Conservation (phyloP, 768 basidiomycete species). For the Lactarius vividus region DNA sequence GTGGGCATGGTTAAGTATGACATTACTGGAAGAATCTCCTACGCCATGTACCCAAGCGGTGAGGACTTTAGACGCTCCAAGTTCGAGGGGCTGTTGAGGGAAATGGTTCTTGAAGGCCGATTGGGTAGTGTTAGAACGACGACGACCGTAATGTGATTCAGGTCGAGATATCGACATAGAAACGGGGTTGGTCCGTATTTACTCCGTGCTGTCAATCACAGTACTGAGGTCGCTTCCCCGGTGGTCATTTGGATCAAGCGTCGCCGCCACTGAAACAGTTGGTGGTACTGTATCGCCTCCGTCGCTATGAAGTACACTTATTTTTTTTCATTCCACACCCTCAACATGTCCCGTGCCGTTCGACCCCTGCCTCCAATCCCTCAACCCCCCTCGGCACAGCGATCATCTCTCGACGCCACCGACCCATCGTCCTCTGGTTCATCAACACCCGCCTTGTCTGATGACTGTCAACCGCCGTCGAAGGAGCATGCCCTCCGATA, state of each 20-base stretch:
- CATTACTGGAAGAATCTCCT: slow-evolving; percentile 54
- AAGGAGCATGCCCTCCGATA: slow-evolving; percentile 11
- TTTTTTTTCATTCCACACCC: background rate
- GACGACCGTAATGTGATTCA: slow-evolving; percentile 62
- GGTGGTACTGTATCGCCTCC: background rate
- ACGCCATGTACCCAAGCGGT: slow-evolving; percentile 75
- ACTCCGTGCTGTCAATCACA: background rate
- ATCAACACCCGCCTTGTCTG: slow-evolving; percentile 17
- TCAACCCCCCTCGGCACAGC: background rate
- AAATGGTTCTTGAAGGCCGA: slow-evolving; percentile 54
- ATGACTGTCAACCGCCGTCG: background rate
- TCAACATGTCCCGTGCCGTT: slow-evolving; percentile 6
- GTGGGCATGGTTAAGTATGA: slow-evolving; percentile 67
- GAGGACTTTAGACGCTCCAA: slow-evolving; percentile 61
- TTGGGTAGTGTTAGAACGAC: slow-evolving; percentile 73
- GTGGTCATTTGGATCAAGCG: background rate
- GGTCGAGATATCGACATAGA: slow-evolving; percentile 59
- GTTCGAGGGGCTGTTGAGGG: slow-evolving; percentile 44
- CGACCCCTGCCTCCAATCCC: slow-evolving; percentile 2
- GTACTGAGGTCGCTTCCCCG: background rate
- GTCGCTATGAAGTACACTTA: background rate
- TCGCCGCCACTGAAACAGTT: background rate
- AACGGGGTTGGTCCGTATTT: background rate
- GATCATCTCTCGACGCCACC: slow-evolving; percentile 6
- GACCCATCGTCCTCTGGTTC: slow-evolving; percentile 13